Base-by-base conservation (phyloP, 805 yeast species). In the Lachancea mirantina region DNA sequence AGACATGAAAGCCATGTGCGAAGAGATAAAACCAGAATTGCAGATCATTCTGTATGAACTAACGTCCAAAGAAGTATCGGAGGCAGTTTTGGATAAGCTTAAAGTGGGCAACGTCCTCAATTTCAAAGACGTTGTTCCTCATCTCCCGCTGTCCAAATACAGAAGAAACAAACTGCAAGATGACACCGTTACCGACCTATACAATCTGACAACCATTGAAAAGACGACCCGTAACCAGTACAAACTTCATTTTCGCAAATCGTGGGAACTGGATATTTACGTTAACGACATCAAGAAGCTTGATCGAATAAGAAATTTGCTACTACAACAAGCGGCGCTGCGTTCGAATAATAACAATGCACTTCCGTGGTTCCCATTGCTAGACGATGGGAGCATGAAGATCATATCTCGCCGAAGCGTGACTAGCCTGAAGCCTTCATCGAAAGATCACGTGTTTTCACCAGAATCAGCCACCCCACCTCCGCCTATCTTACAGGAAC, bases 351-450 rank as follows among this genome's bases (percentile, higher is more conserved):
- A n/a, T n/a, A n/a, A n/a, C n/a, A n/a, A n/a, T n/a, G n/a, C n/a
- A n/a, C n/a, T n/a, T n/a, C n/a, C n/a, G n/a, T n/a, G n/a, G n/a
- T n/a, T n/a, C n/a, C n/a, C n/a, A n/a, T 57, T 80, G 18, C 57
- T 84, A 9, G 57, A 68, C 0, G 70, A 70, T 46, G 89, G 92
- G 2, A 59, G 68, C 8, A 78, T 85, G 46, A 68, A 72, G 35
- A 80, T 92, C 8, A 92, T 84, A 56, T 88, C 96, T 2, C n/a
- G n/a, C n/a, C n/a, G n/a, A n/a, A n/a, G n/a, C n/a, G n/a, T n/a
- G n/a, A n/a, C n/a, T n/a, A n/a, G n/a, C n/a, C n/a, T n/a, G n/a
- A n/a, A n/a, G n/a, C n/a, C n/a, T n/a, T n/a, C n/a, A n/a, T n/a
- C n/a, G n/a, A n/a, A n/a, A n/a, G n/a, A n/a, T n/a, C n/a, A n/a